A percentile compares a stretch with the other conserved stretches of the same genome.
These are phyloP conservation scores for Dipodascopsis uninucleata DNA, from an alignment of 805 yeast genomes.

Conservation along the genomic window DNA sequence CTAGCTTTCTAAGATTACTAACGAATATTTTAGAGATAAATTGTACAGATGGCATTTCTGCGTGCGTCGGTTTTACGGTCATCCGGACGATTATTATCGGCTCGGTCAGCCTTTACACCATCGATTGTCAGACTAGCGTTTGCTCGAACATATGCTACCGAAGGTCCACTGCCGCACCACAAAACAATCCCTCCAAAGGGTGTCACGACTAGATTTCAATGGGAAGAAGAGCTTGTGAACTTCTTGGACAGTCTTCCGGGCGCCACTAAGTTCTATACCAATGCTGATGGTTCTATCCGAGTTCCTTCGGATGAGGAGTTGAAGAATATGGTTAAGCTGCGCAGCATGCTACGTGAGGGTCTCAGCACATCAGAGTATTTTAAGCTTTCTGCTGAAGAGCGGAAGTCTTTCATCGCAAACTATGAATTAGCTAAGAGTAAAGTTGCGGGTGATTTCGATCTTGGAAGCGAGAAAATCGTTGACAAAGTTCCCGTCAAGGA, in stretches of 20 bases:
- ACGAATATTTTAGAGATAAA: too few species aligned
- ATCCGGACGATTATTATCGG: too few species aligned
- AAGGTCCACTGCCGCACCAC: too few species aligned
- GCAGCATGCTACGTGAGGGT: not conserved
- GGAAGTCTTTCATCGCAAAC: slow-evolving; percentile 57
- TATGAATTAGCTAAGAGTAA: slow-evolving; percentile 1
- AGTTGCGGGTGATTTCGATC: slow-evolving; percentile 5
- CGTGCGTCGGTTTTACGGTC: too few species aligned
- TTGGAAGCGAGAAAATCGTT: slow-evolving; percentile 57
- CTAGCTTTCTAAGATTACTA: too few species aligned
- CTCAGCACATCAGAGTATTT: slow-evolving; percentile 48
- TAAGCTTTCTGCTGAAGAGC: slow-evolving; percentile 50
- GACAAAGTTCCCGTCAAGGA: slow-evolving; percentile 84
- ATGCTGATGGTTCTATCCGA: slow-evolving; percentile 71
- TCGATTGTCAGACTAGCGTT: slow-evolving; percentile 1
- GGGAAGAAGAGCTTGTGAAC: slow-evolving; percentile 16
- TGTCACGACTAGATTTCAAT: slow-evolving; percentile 20
- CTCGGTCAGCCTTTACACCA: too few species aligned
- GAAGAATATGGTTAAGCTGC: slow-evolving; percentile 67
- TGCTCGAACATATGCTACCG: slow-evolving; percentile 3
- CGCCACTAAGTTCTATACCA: slow-evolving; percentile 62
- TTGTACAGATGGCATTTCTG: too few species aligned
- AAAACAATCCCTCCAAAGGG: slow-evolving; percentile 3
- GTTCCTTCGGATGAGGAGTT: slow-evolving; percentile 67
- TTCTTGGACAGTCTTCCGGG: slow-evolving; percentile 58